Evolutionary conservation across 2,329 filamentous ascomycete genomes (phyloP), one percentile per base, ranked within the genome.

Genomic region (Fusarium robinianum): DNA sequence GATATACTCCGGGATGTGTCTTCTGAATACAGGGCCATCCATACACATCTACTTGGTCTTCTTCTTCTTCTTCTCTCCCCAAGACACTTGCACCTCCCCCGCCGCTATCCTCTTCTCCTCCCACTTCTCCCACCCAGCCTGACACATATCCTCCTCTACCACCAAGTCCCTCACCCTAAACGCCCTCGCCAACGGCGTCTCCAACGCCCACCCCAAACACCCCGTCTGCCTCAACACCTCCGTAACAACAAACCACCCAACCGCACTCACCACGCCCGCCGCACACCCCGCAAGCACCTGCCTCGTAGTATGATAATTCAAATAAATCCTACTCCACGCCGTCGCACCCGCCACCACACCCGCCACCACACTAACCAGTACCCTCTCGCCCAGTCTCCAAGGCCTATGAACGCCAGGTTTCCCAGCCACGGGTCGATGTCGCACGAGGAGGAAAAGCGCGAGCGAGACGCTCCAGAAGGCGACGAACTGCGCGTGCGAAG

Each of bases 111-210:
- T 73, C 56, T 62, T 70, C 34, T 75, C 73, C 67, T 92, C 85
- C 90, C 91, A 97, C 65, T 88, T 85, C 70, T 91, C 88, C 92
- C 92, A 99, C 3, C 94, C 94, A 27, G 90, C 86, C 72, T 96
- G 90, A 22, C 85, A 85, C 58, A 96, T 70, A 68, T 97, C 92
- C 70, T 97, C 92, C 65, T 87, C 85, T 6, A 95, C 77, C 9
- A 95, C 83, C 51, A 99, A 71, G 68, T 99, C 94, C 47, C 94
- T 78, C 33, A 95, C 73, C 46, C 92, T 78, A 33, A 94, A 72
- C 53, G 83, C 77, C 61, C 80, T 79, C 3, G 82, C 79, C 4
- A 87, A 58, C 18, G 81, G 78, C 23, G 81, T 74, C 17, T 89
- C 84, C 41, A 96, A 68, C 3, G 74, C 79, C 86, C 87, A 90